A percentile compares a stretch with the other conserved stretches of the same genome.
Conservation (phyloP, 73 alveolate genomes). For the Symbiodinium natans region DNA sequence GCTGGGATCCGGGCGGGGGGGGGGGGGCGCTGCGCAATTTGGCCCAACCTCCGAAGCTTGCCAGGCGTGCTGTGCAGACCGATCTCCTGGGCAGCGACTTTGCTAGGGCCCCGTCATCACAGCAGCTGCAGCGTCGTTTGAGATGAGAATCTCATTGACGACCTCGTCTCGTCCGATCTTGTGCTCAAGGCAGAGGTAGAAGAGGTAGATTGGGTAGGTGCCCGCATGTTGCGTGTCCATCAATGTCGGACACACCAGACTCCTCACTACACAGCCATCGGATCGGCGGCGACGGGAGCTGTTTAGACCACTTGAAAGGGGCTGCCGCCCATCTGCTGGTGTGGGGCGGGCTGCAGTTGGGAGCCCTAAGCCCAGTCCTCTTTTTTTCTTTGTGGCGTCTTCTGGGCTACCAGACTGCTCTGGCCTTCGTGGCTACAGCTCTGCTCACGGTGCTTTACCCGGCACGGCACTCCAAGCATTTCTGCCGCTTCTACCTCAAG, state of each 20-base stretch:
- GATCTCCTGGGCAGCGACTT: slow-evolving; percentile 63
- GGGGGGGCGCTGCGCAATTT: background rate
- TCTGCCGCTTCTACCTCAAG: slow-evolving; percentile 78
- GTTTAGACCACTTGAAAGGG: slow-evolving; percentile 3
- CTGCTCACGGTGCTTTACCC: slow-evolving; percentile 30
- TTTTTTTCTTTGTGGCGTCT: background rate
- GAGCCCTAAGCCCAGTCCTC: slow-evolving; percentile 54
- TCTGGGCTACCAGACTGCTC: background rate
- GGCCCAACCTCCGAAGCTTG: background rate
- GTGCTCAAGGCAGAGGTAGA: background rate
- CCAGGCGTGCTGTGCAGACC: background rate
- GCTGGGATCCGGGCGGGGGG: no score
- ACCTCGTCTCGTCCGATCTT: background rate
- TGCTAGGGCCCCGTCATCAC: background rate
- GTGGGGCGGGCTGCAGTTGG: slow-evolving; percentile 70
- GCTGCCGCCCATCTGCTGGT: slow-evolving; percentile 57
- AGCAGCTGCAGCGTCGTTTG: background rate
- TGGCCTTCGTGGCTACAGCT: background rate
- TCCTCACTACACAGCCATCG: slow-evolving; percentile 79
- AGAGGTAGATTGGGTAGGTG: no score
- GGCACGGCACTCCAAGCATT: background rate
- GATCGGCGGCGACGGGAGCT: slow-evolving; percentile 16
- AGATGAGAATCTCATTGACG: background rate
- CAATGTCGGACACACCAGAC: no score
- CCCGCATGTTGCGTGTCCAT: no score